Evolutionary conservation across 768 basidiomycete species (phyloP), one percentile per base, ranked within the genome.

Genomic region (Tylopilus balloui): DNA sequence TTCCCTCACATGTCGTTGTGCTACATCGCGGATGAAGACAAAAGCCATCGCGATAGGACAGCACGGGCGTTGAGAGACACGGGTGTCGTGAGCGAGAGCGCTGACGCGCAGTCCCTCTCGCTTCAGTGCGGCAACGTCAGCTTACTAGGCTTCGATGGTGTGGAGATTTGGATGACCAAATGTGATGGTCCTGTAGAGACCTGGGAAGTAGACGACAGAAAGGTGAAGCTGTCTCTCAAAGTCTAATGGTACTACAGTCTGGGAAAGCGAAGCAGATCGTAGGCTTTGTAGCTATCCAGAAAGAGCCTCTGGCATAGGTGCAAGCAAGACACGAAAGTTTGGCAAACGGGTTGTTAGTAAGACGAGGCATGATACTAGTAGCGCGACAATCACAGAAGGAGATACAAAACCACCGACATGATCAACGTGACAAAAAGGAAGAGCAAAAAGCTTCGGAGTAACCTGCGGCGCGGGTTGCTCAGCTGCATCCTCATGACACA

Each of bases 1-100:
- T 85, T 79, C 53, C 84, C 87, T 7, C 88, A 91, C 63, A 53
- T 88, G 53, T 90, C 88, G 29, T 56, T 91, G 50, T 83, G 78
- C 58, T 91, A 91, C 60, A 81, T 89, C 51, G 72, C 71, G 23
- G 80, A 89, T 50, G 72, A 74, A n/a, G 86, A 89, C 53, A 74
- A 75, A 4, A 59, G 11, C 17, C 77, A 84, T 64, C 78, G 86
- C 37, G 67, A 70, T 19, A 71, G 60, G 52, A 77, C 76, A 35
- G 71, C 74, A 32, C 65, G 72, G 23, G 68, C 70, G 51, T 66
- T 86, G 56, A 56, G 65, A 51, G 59, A 66, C 12, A 52, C 62
- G 1, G 67, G 73, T 11, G 63, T 63, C 35, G 66, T 79, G 29
- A 5, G 47, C 50, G 36, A 51, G 64, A 67, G 31, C 68, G 69